Conservation (phyloP, 225 moss, liverwort and hornwort species). For the Sphagnum tenellum region DNA sequence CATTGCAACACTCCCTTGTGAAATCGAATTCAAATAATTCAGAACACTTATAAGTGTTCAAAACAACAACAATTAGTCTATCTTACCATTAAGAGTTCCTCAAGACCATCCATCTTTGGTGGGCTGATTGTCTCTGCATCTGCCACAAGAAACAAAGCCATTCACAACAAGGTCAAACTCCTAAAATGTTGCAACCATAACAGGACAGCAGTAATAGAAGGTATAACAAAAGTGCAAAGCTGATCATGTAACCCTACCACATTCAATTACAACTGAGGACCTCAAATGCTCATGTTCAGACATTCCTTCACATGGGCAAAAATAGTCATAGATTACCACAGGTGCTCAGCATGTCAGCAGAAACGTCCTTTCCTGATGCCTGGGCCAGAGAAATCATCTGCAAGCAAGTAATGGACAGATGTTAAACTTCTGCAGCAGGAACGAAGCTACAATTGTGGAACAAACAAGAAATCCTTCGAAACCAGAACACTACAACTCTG, state of each 20-base stretch:
- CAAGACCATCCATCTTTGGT: constrained; percentile 40
- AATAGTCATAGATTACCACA: too few relatives aligned
- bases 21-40: background rate
- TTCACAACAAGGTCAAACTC: background rate
- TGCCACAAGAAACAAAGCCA: constrained; percentile 30
- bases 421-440: too few relatives aligned
- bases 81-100: constrained; percentile 57
- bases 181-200: too few relatives aligned
- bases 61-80: background rate
- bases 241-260: too few relatives aligned
- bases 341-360: constrained; percentile 53
- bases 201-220: too few relatives aligned
- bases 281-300: too few relatives aligned
- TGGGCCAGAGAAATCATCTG: constrained; percentile 94
- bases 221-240: too few relatives aligned
- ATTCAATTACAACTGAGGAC: too few relatives aligned
- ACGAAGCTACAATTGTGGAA: background rate
- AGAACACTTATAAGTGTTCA: too few relatives aligned
- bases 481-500: too few relatives aligned
- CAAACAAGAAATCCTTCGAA: background rate
- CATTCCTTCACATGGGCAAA: too few relatives aligned
- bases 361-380: constrained; percentile 53
- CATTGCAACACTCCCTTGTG: background rate
- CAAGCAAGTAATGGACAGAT: background rate
- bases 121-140: constrained; percentile 43